Percentiles rank a stretch among this genome's conserved stretches.
Conservation (phyloP, 495 filamentous ascomycete genomes). For the Diplogelasinospora grovesii region DNA sequence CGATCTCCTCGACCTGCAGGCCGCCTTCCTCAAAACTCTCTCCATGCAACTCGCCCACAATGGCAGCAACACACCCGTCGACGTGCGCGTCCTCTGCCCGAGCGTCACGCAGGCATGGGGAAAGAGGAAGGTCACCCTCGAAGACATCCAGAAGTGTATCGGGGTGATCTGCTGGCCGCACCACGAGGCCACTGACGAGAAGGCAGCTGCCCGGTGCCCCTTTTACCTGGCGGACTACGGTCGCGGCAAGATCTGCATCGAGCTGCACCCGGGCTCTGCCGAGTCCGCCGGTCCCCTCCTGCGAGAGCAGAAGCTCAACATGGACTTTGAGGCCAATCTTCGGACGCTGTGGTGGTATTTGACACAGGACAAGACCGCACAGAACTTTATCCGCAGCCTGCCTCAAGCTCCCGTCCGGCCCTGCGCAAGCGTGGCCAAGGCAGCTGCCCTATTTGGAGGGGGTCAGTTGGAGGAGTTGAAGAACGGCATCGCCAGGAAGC, state of each 20-base stretch:
- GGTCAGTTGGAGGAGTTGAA: slow-evolving; percentile 59
- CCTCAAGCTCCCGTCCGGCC: slow-evolving; percentile 48
- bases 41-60: slow-evolving; percentile 59
- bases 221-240: slow-evolving; percentile 57
- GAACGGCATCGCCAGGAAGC: slow-evolving; percentile 40
- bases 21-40: slow-evolving; percentile 52
- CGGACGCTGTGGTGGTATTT: slow-evolving; percentile 38
- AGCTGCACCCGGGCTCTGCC: slow-evolving; percentile 24
- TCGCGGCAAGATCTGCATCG: slow-evolving; percentile 39
- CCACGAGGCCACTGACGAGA: slow-evolving; percentile 8
- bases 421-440: slow-evolving; percentile 39
- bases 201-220: slow-evolving; percentile 16
- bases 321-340: slow-evolving; percentile 45
- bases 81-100: slow-evolving; percentile 49
- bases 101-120: slow-evolving; percentile 54
- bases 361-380: slow-evolving; percentile 12
- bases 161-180: slow-evolving; percentile 38
- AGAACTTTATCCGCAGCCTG: slow-evolving; percentile 45
- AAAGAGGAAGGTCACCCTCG: slow-evolving; percentile 48
- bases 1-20: slow-evolving; percentile 49
- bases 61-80: slow-evolving; percentile 51
- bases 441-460: slow-evolving; percentile 40
- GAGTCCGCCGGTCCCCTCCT: slow-evolving; percentile 39
- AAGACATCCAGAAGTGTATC: slow-evolving; percentile 53
- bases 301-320: slow-evolving; percentile 50